A percentile compares a stretch with the other conserved stretches of the same genome.
Evolutionary conservation across 192 early-diverging fungal genomes (phyloP).

Genomic region (Umbelopsis vinacea): DNA sequence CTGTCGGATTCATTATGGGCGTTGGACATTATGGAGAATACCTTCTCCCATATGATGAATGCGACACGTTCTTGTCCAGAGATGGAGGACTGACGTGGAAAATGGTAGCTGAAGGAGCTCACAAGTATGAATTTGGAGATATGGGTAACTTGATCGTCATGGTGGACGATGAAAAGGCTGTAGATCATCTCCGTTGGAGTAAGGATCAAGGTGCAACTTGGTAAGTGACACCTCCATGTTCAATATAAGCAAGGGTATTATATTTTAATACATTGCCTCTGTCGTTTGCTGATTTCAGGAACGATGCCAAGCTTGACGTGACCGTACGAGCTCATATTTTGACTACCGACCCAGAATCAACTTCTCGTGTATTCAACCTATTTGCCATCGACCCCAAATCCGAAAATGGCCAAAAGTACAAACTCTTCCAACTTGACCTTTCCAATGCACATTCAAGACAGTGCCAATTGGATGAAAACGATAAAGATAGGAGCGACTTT

Average conservation of each 20-base stretch:
- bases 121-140: slow-evolving; percentile 87
- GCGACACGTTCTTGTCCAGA: slow-evolving; percentile 85
- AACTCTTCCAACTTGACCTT: slow-evolving; percentile 77
- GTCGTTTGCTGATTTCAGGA: slow-evolving; percentile 30
- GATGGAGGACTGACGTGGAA: slow-evolving; percentile 86
- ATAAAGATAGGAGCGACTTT: slow-evolving; percentile 67
- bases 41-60: slow-evolving; percentile 70
- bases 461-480: slow-evolving; percentile 64
- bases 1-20: slow-evolving; percentile 88
- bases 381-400: slow-evolving; percentile 41
- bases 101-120: slow-evolving; percentile 66
- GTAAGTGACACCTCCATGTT: slow-evolving; percentile 31
- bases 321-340: slow-evolving; percentile 65
- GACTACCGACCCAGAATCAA: slow-evolving; percentile 82
- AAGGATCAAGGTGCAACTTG: slow-evolving; percentile 79
- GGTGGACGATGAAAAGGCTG: slow-evolving; percentile 61
- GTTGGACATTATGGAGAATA: slow-evolving; percentile 85
- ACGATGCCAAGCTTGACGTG: slow-evolving; percentile 47
- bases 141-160: slow-evolving; percentile 79
- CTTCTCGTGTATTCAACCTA: slow-evolving; percentile 73
- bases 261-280: background rate
- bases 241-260: background rate
- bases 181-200: slow-evolving; percentile 71
- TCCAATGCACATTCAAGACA: slow-evolving; percentile 55
- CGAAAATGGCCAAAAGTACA: slow-evolving; percentile 29